phyloP scores from a whole-genome alignment of 2,329 filamentous ascomycete genomes.

The Epichloe typhina region DNA sequence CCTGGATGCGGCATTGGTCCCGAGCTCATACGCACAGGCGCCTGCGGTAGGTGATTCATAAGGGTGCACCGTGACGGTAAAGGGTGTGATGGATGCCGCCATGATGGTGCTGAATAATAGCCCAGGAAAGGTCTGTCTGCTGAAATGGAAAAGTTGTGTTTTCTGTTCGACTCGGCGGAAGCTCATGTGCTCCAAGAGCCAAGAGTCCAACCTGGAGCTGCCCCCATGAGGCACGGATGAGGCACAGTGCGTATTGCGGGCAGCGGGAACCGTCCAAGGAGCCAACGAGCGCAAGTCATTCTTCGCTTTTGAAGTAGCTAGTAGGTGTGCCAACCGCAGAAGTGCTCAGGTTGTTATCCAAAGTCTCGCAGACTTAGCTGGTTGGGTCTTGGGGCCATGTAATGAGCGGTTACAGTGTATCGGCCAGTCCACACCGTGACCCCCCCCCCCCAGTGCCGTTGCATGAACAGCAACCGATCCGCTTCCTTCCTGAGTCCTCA shows the following conservation, averaged over 20 bases:
- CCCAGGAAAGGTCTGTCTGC: not conserved
- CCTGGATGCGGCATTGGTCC: constrained; percentile 21
- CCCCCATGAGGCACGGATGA: not conserved
- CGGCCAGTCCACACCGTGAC: not conserved
- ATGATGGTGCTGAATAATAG: constrained; percentile 9
- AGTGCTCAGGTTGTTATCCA: too few relatives aligned
- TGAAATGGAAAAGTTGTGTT: not conserved
- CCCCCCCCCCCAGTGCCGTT: not conserved
- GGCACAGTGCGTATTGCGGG: not conserved
- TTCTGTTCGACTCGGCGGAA: not conserved
- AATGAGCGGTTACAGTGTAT: not conserved
- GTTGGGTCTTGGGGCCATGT: too few relatives aligned
- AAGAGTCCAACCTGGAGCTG: not conserved
- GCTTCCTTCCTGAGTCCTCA: not conserved
- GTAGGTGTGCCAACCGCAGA: too few relatives aligned
- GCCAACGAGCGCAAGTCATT: too few relatives aligned
- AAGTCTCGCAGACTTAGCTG: too few relatives aligned
- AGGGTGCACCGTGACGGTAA: constrained; percentile 32
- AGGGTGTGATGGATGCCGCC: constrained; percentile 19
- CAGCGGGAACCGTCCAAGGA: too few relatives aligned
- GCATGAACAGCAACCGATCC: not conserved
- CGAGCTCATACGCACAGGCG: constrained; percentile 35
- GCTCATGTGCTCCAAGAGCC: not conserved
- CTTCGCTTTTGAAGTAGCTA: too few relatives aligned
- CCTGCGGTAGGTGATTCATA: constrained; percentile 27